phyloP scores from a whole-genome alignment of 2,329 filamentous ascomycete species.

The Penicillium brevicompactum region DNA sequence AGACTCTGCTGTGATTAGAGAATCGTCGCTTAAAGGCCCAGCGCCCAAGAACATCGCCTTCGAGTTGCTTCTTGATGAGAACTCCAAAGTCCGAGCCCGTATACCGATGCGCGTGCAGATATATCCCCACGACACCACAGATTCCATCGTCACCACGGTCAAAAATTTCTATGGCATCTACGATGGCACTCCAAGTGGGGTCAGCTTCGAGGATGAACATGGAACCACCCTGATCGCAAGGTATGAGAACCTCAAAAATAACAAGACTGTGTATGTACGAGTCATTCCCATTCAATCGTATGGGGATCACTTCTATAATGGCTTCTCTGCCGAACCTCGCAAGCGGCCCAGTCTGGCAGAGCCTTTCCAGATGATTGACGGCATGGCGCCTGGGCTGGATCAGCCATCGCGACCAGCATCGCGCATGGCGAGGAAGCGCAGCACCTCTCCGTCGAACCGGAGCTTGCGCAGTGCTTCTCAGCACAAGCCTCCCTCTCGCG shows the following conservation, averaged over 20 bases:
- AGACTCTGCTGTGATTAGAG: conserved; percentile 31
- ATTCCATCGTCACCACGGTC: conserved; percentile 96
- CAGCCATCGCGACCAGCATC: conserved; percentile 69
- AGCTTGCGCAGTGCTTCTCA: conserved; percentile 78
- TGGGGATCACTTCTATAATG: conserved; percentile 47
- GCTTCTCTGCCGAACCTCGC: conserved; percentile 55
- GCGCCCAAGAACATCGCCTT: conserved; percentile 65
- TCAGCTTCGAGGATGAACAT: conserved; percentile 91
- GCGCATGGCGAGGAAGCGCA: conserved; percentile 72
- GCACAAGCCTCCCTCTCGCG: conserved; percentile 71
- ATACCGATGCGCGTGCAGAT: conserved; percentile 76
- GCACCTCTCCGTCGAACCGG: conserved; percentile 71
- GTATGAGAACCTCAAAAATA: conserved; percentile 91
- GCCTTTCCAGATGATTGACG: conserved; percentile 65
- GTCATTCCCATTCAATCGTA: conserved; percentile 66
- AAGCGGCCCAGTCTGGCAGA: conserved; percentile 63
- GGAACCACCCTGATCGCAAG: conserved; percentile 91
- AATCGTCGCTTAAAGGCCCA: conserved; percentile 40
- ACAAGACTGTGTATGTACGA: conserved; percentile 91
- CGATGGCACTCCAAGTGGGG: conserved; percentile 74
- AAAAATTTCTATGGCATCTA: conserved; percentile 99
- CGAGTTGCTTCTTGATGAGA: conserved; percentile 62
- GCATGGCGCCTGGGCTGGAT: conserved; percentile 52
- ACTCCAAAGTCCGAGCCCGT: conserved; percentile 60
- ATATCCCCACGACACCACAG: conserved; percentile 91